Conservation (phyloP, 1,284 basidiomycete genomes). For the Exobasidium rhododendri region DNA sequence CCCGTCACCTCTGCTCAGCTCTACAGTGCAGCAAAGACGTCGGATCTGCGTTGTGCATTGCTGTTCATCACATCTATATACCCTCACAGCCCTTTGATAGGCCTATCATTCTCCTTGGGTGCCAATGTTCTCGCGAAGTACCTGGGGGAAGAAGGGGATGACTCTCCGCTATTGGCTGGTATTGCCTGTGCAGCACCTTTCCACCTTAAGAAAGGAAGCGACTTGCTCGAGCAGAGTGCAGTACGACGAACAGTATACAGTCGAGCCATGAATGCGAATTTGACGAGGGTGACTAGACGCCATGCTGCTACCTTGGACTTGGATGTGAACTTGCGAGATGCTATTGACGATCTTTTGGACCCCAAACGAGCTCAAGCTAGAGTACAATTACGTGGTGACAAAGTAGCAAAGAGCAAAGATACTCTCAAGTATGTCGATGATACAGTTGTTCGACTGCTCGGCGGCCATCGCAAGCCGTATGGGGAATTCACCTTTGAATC, state of each 20-base stretch:
- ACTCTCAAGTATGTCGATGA: slow-evolving; percentile 58
- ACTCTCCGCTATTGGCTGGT: slow-evolving; percentile 67
- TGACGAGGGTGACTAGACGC: slow-evolving; percentile 57
- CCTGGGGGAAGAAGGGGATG: slow-evolving; percentile 77
- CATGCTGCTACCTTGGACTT: slow-evolving; percentile 40
- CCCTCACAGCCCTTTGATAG: slow-evolving; percentile 77
- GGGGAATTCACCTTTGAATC: slow-evolving; percentile 57
- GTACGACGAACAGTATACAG: slow-evolving; percentile 74
- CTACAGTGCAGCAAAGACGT: slow-evolving; percentile 75
- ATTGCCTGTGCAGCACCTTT: slow-evolving; percentile 79
- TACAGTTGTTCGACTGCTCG: slow-evolving; percentile 68
- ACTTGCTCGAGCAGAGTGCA: slow-evolving; percentile 58
- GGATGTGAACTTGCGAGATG: slow-evolving; percentile 34
- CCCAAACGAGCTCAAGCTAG: slow-evolving; percentile 9
- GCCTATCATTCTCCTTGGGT: slow-evolving; percentile 89
- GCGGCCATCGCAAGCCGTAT: slow-evolving; percentile 62
- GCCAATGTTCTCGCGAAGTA: slow-evolving; percentile 89
- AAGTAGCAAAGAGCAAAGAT: slow-evolving; percentile 15
- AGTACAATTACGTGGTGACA: not conserved
- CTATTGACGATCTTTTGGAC: slow-evolving; percentile 35
- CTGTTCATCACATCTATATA: slow-evolving; percentile 72
- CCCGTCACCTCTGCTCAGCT: slow-evolving; percentile 70
- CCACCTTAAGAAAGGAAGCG: slow-evolving; percentile 63
- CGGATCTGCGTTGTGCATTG: slow-evolving; percentile 78
- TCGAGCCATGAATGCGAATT: slow-evolving; percentile 75